Conservation (phyloP, 2,329 filamentous ascomycete species). For the Fusarium avenaceum region DNA sequence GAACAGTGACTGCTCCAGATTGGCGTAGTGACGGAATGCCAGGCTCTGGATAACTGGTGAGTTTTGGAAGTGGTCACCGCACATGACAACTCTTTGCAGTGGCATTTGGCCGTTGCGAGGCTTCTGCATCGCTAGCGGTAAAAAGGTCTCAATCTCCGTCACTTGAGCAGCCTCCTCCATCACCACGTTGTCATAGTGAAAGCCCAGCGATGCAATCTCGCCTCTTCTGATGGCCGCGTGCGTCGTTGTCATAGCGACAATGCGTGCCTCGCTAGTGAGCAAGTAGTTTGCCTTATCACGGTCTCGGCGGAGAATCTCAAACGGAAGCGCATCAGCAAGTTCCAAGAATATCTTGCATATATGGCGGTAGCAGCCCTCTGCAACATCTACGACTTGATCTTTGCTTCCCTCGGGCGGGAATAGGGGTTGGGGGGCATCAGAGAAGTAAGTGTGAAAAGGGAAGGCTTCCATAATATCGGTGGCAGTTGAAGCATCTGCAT, state of each 20-base stretch:
- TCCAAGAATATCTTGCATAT: conserved; percentile 92
- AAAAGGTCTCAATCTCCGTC: conserved; percentile 97
- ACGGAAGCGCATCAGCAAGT: conserved; percentile 91
- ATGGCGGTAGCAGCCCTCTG: conserved; percentile 87
- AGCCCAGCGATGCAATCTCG: conserved; percentile 92
- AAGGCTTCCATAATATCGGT: conserved; percentile 79
- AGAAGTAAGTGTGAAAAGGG: conserved; percentile 90
- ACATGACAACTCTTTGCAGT: conserved; percentile 89
- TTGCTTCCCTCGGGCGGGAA: conserved; percentile 77
- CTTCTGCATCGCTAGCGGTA: conserved; percentile 92
- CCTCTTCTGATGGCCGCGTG: conserved; percentile 94
- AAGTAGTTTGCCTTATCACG: conserved; percentile 97
- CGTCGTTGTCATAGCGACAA: conserved; percentile 98
- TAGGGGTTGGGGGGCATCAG: conserved; percentile 86
- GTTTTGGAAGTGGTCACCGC: conserved; percentile 96
- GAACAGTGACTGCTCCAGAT: conserved; percentile 96
- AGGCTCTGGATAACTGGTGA: conserved; percentile 95
- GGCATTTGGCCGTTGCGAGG: conserved; percentile 78
- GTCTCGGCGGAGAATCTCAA: conserved; percentile 90
- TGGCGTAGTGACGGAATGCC: conserved; percentile 94
- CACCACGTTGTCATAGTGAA: conserved; percentile 96
- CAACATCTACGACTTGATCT: conserved; percentile 79
- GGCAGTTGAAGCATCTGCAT: conserved; percentile 67
- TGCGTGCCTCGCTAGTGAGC: conserved; percentile 93
- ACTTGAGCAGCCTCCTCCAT: conserved; percentile 99